phyloP scores from a whole-genome alignment of 2,329 filamentous ascomycete genomes.

The Lecanicillium sp. region DNA sequence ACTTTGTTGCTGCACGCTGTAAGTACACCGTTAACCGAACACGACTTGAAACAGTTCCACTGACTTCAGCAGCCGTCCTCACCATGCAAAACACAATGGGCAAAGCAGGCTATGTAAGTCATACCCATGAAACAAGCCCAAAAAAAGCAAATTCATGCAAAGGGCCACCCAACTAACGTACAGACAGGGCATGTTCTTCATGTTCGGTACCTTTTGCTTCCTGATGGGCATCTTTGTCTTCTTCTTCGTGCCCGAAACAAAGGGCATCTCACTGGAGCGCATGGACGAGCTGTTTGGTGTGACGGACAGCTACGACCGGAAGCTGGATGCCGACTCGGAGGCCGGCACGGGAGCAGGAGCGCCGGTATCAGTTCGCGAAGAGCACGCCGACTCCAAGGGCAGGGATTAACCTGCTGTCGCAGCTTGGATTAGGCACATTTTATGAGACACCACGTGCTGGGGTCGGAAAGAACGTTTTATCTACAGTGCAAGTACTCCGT shows the following conservation, averaged over 20 bases:
- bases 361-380: constrained; percentile 1
- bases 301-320: constrained; percentile 31
- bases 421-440: too few species aligned
- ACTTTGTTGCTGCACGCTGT: constrained; percentile 61
- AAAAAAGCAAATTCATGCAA: too few species aligned
- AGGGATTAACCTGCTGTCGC: neutral
- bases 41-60: neutral
- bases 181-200: constrained; percentile 55
- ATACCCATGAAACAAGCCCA: neutral
- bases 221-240: constrained; percentile 58
- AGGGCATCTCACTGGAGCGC: constrained; percentile 54
- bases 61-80: constrained; percentile 38
- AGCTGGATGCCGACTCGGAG: constrained; percentile 23
- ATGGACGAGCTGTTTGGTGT: constrained; percentile 62
- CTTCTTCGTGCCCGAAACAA: constrained; percentile 65
- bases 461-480: too few species aligned
- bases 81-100: constrained; percentile 55
- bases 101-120: constrained; percentile 30
- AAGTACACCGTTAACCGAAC: constrained; percentile 10
- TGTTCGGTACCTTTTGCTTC: constrained; percentile 60
- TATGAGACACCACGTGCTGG: too few species aligned
- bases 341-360: constrained; percentile 8
- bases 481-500: too few species aligned
- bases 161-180: neutral
- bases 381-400: constrained; percentile 1